Percentiles rank a stretch among this genome's conserved stretches.
Evolutionary conservation across 2,329 filamentous ascomycete genomes (phyloP).

Genomic region (Aureobasidium namibiae): DNA sequence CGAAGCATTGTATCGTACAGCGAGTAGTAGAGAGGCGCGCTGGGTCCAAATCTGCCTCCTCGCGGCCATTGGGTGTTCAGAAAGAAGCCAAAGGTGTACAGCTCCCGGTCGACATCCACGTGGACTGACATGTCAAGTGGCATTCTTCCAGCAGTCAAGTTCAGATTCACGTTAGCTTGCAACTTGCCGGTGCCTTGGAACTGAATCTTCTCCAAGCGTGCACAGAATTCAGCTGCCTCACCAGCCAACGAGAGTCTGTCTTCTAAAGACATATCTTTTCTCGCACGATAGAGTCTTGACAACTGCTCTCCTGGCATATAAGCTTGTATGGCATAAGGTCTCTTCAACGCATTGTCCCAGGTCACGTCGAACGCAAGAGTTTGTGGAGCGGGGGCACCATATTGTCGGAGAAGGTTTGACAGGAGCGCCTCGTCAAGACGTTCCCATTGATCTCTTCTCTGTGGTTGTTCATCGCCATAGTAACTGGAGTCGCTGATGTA

Average conservation of each 20-base stretch:
- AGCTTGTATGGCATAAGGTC: background rate
- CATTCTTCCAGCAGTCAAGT: background rate
- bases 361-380: background rate
- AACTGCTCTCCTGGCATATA: background rate
- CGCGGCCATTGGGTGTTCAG: too few species aligned
- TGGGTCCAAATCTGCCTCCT: background rate
- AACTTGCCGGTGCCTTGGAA: background rate
- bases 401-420: background rate
- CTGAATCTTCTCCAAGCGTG: background rate
- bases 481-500: background rate
- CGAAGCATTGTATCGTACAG: background rate
- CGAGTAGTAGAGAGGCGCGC: background rate
- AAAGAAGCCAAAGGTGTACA: background rate
- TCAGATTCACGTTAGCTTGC: background rate
- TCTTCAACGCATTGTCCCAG: background rate
- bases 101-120: background rate
- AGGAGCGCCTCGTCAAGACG: background rate
- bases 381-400: background rate
- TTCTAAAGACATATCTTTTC: background rate
- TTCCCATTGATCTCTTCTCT: background rate
- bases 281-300: background rate
- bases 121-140: background rate
- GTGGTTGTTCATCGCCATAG: background rate
- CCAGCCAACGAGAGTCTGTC: background rate
- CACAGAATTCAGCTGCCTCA: background rate